phyloP scores from a whole-genome alignment of 805 yeast genomes.

The Myxozyma sirexii region DNA sequence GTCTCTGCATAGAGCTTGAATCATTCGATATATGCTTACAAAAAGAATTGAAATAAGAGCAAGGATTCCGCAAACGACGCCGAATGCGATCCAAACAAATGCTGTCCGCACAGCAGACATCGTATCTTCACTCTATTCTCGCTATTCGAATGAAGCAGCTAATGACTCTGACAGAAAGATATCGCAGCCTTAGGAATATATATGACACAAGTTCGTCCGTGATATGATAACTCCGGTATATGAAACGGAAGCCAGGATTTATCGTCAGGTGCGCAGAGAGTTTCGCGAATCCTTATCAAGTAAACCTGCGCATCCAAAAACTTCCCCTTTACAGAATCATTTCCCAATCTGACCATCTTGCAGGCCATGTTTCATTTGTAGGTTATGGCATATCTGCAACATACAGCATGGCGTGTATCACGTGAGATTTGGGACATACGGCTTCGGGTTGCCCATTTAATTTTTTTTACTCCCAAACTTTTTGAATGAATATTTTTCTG shows the following conservation, averaged over 20 bases:
- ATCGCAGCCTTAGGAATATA: too few relatives aligned
- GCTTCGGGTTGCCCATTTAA: background rate
- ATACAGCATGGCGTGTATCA: background rate
- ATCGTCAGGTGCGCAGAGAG: too few relatives aligned
- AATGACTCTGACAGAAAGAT: too few relatives aligned
- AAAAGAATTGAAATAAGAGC: conserved; percentile 28
- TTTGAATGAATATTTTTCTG: background rate
- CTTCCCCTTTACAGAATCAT: background rate
- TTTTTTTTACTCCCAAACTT: conserved; percentile 7
- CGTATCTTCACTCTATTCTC: background rate
- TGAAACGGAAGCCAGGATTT: too few relatives aligned
- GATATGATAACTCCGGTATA: too few relatives aligned
- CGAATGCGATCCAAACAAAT: conserved; percentile 36
- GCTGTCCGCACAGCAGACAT: conserved; percentile 34
- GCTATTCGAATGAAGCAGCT: background rate
- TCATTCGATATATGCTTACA: conserved; percentile 15
- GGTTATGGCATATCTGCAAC: background rate
- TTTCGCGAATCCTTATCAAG: too few relatives aligned
- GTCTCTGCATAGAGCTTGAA: too few relatives aligned
- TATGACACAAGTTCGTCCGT: too few relatives aligned
- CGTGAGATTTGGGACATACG: background rate
- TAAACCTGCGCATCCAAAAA: background rate
- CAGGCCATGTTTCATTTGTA: too few relatives aligned
- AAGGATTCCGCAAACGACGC: conserved; percentile 32
- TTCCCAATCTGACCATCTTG: background rate